phyloP scores from a whole-genome alignment of 2,329 filamentous ascomycete species.

The Nemania sp. region DNA sequence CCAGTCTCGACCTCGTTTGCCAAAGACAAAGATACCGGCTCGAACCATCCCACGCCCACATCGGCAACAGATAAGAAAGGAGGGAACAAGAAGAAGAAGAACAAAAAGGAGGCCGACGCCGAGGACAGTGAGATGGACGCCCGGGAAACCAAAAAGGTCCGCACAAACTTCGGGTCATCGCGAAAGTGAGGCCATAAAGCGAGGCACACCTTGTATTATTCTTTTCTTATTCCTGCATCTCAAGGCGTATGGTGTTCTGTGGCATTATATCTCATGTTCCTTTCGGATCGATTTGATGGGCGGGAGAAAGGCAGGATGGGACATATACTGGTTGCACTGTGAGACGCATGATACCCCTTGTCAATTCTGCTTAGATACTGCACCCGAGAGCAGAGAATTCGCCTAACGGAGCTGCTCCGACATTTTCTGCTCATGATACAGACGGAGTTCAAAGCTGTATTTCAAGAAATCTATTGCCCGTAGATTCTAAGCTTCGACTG shows the following conservation, averaged over 20 bases:
- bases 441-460: too few species aligned
- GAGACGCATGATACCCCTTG: constrained; percentile 19
- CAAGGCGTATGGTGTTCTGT: constrained; percentile 1
- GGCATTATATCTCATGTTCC: constrained; percentile 2
- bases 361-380: constrained; percentile 2
- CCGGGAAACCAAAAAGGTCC: constrained; percentile 56
- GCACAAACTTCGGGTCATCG: constrained; percentile 59
- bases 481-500: too few species aligned
- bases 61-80: constrained; percentile 52
- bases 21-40: constrained; percentile 46
- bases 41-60: constrained; percentile 59
- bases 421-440: too few species aligned
- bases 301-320: not conserved
- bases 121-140: constrained; percentile 64
- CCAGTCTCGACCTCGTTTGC: constrained; percentile 58
- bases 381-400: too few species aligned
- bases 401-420: too few species aligned
- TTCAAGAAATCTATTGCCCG: too few species aligned
- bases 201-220: not conserved
- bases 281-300: not conserved
- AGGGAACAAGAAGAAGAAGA: constrained; percentile 54
- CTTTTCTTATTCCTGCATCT: not conserved
- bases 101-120: constrained; percentile 49
- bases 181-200: constrained; percentile 45
- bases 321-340: not conserved